These are phyloP conservation scores for Papiliotrema fonsecae DNA, from an alignment of 1,284 basidiomycete genomes.

Conservation along the genomic window DNA sequence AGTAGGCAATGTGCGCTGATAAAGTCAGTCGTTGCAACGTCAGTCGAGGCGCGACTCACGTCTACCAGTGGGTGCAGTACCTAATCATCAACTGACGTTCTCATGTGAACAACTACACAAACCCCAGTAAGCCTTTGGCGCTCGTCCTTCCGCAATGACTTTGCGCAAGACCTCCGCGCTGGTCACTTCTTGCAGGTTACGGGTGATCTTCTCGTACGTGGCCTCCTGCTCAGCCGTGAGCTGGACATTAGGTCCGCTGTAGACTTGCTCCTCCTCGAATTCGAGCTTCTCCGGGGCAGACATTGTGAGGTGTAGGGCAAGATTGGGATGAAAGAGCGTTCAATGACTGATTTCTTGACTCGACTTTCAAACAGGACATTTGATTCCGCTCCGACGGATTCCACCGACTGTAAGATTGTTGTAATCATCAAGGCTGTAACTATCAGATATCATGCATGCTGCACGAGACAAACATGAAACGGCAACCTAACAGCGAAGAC, in stretches of 20 bases:
- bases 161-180: constrained; percentile 78
- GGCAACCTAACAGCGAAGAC: no score
- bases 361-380: background rate
- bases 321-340: no score
- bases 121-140: constrained; percentile 87
- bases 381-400: constrained; percentile 2
- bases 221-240: constrained; percentile 51
- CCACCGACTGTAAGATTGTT: no score
- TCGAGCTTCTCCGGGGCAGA: constrained; percentile 25
- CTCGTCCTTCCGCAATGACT: constrained; percentile 71
- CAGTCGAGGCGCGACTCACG: constrained; percentile 56
- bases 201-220: constrained; percentile 79
- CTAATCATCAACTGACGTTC: constrained; percentile 49
- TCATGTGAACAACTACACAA: background rate
- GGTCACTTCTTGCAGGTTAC: constrained; percentile 82
- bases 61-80: constrained; percentile 87
- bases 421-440: no score
- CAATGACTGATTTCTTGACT: no score
- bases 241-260: constrained; percentile 20
- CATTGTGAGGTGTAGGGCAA: no score
- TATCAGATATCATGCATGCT: no score
- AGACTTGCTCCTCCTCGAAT: constrained; percentile 14
- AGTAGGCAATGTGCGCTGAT: constrained; percentile 92
- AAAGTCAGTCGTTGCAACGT: background rate
- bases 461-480: no score